Base-by-base conservation (phyloP, 2,329 filamentous ascomycete genomes). In the Calonectria pauciramosa region DNA sequence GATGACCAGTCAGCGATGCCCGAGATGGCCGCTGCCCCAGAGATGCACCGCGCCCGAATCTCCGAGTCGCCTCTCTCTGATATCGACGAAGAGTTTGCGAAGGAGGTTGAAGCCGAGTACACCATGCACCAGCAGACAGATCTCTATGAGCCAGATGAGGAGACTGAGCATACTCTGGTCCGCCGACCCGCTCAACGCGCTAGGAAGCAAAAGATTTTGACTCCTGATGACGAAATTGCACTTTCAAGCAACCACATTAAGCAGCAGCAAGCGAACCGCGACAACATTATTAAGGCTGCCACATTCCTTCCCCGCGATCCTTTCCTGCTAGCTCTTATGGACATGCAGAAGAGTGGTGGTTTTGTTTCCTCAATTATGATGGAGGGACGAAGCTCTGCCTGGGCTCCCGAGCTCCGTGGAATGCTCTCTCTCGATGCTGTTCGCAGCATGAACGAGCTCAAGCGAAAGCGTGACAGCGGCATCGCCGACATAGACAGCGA, bases 391-490 rank as follows among this genome's bases (percentile, higher is more conserved):
- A 93, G 93, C 79, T 90, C 91, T 78, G 92, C 91, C 52, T 98
- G 96, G 96, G 96, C 96, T 4, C 96, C 96, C 0, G 97, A 99
- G 86, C 90, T 99, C 26, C 93, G 95, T 74, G 95, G 94, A n/a
- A 92, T 99, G 80, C 88, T 99, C n/a, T 98, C 96, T 1, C 88
- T 98, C 52, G 95, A 97, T 77, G 90, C 95, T 18, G 90, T 98
- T 20, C 93, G 93, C 75, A 92, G 92, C 72, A 90, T 93, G 52
- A 94, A 93, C 72, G 95, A 98, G 75, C 90, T 96, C 70, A 99
- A 99, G 90, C 92, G 97, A 73, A 99, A 99, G 90, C 93, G 97
- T 34, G 96, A 98, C 82, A 96, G 94, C 80, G 96, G 94, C 30
- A 92, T 97, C 77, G 94, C 94, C 56, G 95, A 96, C 81, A 90